Percentiles rank a stretch among this genome's conserved stretches.
These are phyloP conservation scores for Gynandropsis gynandra DNA, from an alignment of 345 rosid genomes.

Conservation along the genomic window DNA sequence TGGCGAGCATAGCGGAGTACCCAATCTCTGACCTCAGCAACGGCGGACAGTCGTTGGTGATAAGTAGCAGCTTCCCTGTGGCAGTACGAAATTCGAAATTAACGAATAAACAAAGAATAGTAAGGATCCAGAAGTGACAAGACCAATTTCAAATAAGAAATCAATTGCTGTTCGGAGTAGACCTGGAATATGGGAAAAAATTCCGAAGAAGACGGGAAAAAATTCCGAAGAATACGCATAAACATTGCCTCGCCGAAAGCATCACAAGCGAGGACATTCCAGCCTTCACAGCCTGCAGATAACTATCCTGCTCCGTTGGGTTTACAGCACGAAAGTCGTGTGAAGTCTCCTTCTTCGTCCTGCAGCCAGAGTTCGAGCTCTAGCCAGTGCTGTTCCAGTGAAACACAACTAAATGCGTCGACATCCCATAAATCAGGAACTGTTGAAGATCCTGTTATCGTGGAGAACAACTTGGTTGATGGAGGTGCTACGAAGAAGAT, in stretches of 20 bases:
- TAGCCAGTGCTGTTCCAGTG: conserved; percentile 63
- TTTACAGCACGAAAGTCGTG: conserved; percentile 28
- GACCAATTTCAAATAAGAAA: no score
- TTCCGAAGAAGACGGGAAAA: no score
- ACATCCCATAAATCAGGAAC: conserved; percentile 18
- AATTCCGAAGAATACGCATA: no score
- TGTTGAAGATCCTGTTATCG: conserved; percentile 22
- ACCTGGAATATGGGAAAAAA: no score
- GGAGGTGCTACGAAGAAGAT: conserved; percentile 27
- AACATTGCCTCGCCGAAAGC: conserved; percentile 48
- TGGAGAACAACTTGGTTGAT: conserved; percentile 25
- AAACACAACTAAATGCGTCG: conserved; percentile 36
- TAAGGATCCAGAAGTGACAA: no score
- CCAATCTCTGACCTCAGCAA: no score
- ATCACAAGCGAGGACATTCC: conserved; percentile 18
- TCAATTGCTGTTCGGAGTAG: no score
- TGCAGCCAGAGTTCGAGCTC: conserved; percentile 70
- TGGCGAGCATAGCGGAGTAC: no score
- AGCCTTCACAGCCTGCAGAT: conserved; percentile 14
- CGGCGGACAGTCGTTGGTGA: no score
- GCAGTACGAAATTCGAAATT: no score
- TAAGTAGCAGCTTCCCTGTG: no score
- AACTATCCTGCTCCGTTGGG: background rate
- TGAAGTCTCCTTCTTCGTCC: conserved; percentile 60
- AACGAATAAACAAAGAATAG: no score